Conservation (phyloP, 2,329 filamentous ascomycete species). For the Teratosphaeria destructans region DNA sequence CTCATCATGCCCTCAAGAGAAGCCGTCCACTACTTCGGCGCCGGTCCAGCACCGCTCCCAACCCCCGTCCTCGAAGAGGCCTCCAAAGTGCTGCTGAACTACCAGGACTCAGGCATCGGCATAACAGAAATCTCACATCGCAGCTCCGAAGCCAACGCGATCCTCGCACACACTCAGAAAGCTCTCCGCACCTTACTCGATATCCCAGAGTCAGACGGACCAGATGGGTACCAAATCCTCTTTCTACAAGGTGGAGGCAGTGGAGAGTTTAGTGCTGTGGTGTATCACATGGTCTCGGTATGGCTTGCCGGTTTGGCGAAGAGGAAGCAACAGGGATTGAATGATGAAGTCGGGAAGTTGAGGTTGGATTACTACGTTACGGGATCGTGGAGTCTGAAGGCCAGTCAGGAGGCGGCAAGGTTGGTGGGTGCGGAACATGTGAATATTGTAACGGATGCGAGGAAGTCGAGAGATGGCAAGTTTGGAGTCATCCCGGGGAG, state of each 20-base stretch:
- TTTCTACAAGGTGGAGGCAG: slow-evolving; percentile 83
- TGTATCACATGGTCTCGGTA: slow-evolving; percentile 72
- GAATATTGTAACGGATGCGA: slow-evolving; percentile 64
- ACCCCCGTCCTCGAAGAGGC: slow-evolving; percentile 70
- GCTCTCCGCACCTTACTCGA: slow-evolving; percentile 65
- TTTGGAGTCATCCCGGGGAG: slow-evolving; percentile 76
- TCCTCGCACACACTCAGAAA: slow-evolving; percentile 69
- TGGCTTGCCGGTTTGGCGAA: slow-evolving; percentile 65
- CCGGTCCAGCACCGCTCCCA: slow-evolving; percentile 78
- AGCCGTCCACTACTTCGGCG: slow-evolving; percentile 78
- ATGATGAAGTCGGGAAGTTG: slow-evolving; percentile 52
- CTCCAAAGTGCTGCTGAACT: slow-evolving; percentile 70
- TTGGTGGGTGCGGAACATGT: slow-evolving; percentile 69
- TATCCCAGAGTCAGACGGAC: slow-evolving; percentile 68
- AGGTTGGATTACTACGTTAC: slow-evolving; percentile 86
- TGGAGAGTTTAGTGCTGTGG: slow-evolving; percentile 72
- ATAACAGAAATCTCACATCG: slow-evolving; percentile 87
- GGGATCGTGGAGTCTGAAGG: slow-evolving; percentile 84
- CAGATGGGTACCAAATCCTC: slow-evolving; percentile 74
- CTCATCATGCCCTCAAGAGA: slow-evolving; percentile 56
- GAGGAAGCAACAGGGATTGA: slow-evolving; percentile 34
- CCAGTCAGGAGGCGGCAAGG: slow-evolving; percentile 68
- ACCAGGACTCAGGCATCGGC: slow-evolving; percentile 68
- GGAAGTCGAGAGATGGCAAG: slow-evolving; percentile 59
- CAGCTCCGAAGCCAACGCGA: slow-evolving; percentile 63